Conservation (phyloP, 2,329 filamentous ascomycete species). For the Colletotrichum sp. region DNA sequence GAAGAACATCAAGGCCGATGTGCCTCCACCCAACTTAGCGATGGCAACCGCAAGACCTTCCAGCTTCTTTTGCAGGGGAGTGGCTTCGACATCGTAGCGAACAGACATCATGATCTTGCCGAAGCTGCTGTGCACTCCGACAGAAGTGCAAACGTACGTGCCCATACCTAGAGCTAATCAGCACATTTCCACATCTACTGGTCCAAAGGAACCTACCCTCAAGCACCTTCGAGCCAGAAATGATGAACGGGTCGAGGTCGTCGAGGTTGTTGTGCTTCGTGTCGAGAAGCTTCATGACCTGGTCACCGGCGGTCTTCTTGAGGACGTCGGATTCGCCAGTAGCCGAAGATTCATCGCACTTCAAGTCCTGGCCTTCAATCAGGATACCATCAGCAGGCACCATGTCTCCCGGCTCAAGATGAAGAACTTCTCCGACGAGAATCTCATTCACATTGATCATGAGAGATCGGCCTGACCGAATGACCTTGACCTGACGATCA, state of each 20-base stretch:
- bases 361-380: constrained; percentile 55
- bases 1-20: constrained; percentile 77
- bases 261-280: constrained; percentile 50
- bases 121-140: constrained; percentile 58
- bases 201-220: constrained; percentile 39
- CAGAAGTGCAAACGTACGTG: constrained; percentile 58
- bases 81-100: constrained; percentile 54
- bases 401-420: constrained; percentile 72
- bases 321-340: constrained; percentile 77
- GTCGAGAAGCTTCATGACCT: constrained; percentile 52
- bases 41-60: constrained; percentile 47
- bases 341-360: constrained; percentile 76
- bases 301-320: constrained; percentile 66
- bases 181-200: neutral
- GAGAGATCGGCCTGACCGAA: constrained; percentile 68
- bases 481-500: constrained; percentile 68
- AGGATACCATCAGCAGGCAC: constrained; percentile 75
- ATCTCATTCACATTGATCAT: constrained; percentile 72
- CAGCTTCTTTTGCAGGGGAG: constrained; percentile 61
- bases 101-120: constrained; percentile 63
- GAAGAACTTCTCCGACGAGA: constrained; percentile 72
- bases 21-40: constrained; percentile 60
- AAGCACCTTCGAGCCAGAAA: constrained; percentile 59
- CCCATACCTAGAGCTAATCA: constrained; percentile 36
- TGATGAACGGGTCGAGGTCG: constrained; percentile 70